A percentile compares a stretch with the other conserved stretches of the same genome.
These are phyloP conservation scores for Fusarium pseudoanthophilum DNA, from an alignment of 2,329 filamentous ascomycete genomes.

Conservation along the genomic window DNA sequence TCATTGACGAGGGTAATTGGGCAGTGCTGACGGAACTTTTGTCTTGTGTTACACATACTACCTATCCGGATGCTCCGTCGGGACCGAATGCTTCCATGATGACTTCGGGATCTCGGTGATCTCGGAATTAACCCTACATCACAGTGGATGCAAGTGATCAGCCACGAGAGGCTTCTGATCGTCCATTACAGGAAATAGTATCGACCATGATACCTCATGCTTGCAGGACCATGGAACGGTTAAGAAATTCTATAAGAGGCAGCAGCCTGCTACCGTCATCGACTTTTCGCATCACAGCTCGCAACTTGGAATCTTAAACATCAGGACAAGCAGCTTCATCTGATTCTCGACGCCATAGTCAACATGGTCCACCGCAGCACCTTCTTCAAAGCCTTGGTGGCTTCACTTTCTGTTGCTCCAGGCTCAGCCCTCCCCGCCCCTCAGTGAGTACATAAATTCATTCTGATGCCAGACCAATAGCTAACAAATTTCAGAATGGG, in stretches of 20 bases:
- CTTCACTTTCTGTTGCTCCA: neutral
- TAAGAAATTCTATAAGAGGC: neutral
- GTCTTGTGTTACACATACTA: neutral
- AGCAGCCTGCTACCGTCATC: neutral
- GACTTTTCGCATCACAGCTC: neutral
- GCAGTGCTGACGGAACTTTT: conserved; percentile 6
- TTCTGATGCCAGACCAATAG: fast-evolving
- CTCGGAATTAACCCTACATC: neutral
- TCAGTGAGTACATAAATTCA: neutral
- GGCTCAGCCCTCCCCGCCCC: neutral
- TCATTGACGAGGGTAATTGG: too few species aligned
- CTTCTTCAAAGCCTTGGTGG: neutral
- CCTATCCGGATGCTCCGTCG: neutral
- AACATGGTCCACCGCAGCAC: neutral
- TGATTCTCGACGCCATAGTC: too few species aligned
- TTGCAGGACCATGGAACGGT: neutral
- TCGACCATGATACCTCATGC: neutral
- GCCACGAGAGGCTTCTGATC: neutral
- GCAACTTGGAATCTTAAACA: neutral
- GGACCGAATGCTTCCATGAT: neutral
- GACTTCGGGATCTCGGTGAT: conserved; percentile 2
- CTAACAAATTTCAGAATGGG: neutral
- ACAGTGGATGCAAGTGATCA: neutral
- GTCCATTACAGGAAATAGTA: neutral
- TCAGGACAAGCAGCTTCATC: neutral